A percentile compares a stretch with the other conserved stretches of the same genome.
These are phyloP conservation scores for Myriosclerotinia curreyana DNA, from an alignment of 2,329 filamentous ascomycete species.

Conservation along the genomic window DNA sequence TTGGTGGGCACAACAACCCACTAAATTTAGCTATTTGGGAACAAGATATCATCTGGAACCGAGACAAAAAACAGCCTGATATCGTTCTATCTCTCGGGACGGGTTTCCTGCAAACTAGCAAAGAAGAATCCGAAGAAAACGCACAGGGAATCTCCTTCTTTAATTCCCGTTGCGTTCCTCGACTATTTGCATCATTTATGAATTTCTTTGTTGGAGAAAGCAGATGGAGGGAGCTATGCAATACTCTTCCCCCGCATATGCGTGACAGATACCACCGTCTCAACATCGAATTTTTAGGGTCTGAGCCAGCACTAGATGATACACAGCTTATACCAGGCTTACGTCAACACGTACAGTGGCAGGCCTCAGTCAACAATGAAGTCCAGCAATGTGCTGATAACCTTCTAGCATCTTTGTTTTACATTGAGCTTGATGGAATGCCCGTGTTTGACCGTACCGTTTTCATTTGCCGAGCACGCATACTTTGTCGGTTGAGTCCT, in stretches of 20 bases:
- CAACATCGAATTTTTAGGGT: neutral
- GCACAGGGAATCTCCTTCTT: neutral
- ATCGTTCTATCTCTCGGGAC: neutral
- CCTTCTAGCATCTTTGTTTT: conserved; percentile 6
- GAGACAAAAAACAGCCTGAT: neutral
- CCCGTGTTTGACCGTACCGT: neutral
- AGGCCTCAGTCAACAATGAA: neutral
- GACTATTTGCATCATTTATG: neutral
- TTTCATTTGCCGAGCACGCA: too few species aligned
- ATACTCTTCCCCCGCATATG: neutral
- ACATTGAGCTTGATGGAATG: neutral
- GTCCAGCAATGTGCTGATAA: neutral
- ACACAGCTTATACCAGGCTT: neutral
- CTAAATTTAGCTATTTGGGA: conserved; percentile 7
- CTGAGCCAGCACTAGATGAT: conserved; percentile 1
- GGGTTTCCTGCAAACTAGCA: neutral
- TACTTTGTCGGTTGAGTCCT: too few species aligned
- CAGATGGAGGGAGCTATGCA: neutral
- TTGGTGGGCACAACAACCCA: neutral
- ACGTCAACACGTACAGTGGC: neutral
- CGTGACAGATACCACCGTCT: neutral
- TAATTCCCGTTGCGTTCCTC: neutral
- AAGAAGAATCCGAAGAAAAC: neutral
- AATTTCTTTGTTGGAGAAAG: conserved; percentile 1
- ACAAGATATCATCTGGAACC: neutral